Percentiles rank a stretch among this genome's conserved stretches.
Evolutionary conservation across 2,329 filamentous ascomycete genomes (phyloP).

Genomic region (Chaetoscypha palmicola): DNA sequence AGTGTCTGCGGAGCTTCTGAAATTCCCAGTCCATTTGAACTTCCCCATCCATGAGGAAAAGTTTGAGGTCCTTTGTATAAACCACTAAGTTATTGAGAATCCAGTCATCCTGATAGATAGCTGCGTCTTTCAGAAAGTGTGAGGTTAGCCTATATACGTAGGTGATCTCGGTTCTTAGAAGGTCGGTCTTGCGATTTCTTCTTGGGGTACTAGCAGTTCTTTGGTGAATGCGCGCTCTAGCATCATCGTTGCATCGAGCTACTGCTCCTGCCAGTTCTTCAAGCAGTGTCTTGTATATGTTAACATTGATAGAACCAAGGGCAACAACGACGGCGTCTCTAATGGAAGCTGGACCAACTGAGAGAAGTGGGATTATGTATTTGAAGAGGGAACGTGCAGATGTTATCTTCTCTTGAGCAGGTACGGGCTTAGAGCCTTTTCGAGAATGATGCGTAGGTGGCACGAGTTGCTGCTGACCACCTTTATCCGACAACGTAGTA

Average conservation of each 20-base stretch:
- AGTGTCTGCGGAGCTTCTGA: conserved; percentile 83
- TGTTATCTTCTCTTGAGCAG: conserved; percentile 69
- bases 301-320: conserved; percentile 89
- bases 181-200: conserved; percentile 75
- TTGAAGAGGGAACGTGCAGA: conserved; percentile 87
- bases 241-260: conserved; percentile 79
- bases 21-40: conserved; percentile 94
- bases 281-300: conserved; percentile 83
- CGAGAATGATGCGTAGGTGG: conserved; percentile 65
- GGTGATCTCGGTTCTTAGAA: conserved; percentile 87
- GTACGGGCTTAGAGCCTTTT: conserved; percentile 68
- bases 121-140: conserved; percentile 72
- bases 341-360: conserved; percentile 71
- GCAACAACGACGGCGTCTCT: conserved; percentile 86
- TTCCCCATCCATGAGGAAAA: conserved; percentile 91
- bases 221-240: conserved; percentile 78
- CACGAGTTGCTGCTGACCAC: conserved; percentile 52
- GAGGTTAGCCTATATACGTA: conserved; percentile 94
- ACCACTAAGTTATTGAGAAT: conserved; percentile 80
- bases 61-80: conserved; percentile 85
- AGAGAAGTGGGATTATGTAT: conserved; percentile 80
- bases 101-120: conserved; percentile 82
- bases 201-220: conserved; percentile 76
- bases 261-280: conserved; percentile 87
- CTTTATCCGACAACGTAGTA: conserved; percentile 83